A percentile compares a stretch with the other conserved stretches of the same genome.
Conservation (phyloP, 192 early-diverging fungal genomes). For the Paraglomus brasilianum region DNA sequence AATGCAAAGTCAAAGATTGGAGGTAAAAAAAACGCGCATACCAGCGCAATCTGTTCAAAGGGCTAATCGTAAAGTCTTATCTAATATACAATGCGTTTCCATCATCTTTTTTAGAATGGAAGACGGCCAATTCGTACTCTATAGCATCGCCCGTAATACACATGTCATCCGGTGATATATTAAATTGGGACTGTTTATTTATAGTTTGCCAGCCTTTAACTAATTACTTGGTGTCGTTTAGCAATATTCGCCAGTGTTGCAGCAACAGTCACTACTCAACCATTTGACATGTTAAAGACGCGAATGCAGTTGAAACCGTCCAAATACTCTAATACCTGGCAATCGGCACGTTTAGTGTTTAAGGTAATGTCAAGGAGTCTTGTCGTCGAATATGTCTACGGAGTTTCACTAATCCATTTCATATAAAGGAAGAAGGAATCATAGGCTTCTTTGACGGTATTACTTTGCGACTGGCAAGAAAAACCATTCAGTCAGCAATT, state of each 20-base stretch:
- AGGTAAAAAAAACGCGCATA: conserved; percentile 37
- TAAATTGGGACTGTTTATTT: background rate
- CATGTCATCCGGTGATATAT: conserved; percentile 54
- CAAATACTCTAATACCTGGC: conserved; percentile 58
- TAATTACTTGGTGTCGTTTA: background rate
- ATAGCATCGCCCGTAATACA: conserved; percentile 52
- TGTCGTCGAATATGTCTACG: background rate
- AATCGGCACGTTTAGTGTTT: conserved; percentile 48
- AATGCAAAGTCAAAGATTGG: conserved; percentile 56
- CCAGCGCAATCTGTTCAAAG: background rate
- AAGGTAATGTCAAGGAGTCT: conserved; percentile 34
- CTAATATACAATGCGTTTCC: background rate
- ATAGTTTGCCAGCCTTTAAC: background rate
- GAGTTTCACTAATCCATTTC: background rate
- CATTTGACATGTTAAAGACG: conserved; percentile 93
- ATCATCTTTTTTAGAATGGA: conserved; percentile 25
- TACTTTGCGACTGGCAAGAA: conserved; percentile 75
- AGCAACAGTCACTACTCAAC: conserved; percentile 83
- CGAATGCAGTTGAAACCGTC: conserved; percentile 85
- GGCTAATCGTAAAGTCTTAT: conserved; percentile 22
- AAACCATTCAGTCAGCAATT: conserved; percentile 81
- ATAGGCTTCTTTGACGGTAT: conserved; percentile 84
- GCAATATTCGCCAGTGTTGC: conserved; percentile 67
- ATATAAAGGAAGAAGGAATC: conserved; percentile 66
- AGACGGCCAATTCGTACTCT: conserved; percentile 31